Base-by-base conservation (phyloP, 2,329 filamentous ascomycete genomes). In the Botrytis fabae region DNA sequence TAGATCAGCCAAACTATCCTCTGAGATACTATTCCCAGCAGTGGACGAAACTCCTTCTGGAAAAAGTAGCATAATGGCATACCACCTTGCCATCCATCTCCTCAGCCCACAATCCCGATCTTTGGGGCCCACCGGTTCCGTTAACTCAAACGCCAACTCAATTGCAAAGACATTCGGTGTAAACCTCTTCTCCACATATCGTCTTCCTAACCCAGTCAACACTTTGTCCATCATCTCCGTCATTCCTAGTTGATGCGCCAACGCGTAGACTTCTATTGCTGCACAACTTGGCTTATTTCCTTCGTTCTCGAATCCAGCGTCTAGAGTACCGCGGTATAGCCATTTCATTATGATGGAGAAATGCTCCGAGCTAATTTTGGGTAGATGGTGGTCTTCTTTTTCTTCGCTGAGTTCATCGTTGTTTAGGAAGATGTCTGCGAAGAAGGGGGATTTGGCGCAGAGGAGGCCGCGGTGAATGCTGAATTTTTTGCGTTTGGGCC, bases 401-500 rank as follows among this genome's bases (percentile, higher is more conserved):
- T 42, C 65, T 22, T 69, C 65, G n/a, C 65, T 69, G 48, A 69
- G 65, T 28, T 69, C 65, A 8, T 69, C 65, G 16, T 57, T 69
- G 48, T 69, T 69, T 22, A 69, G 48, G 20, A 57, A 69, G 48
- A 57, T 69, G 12, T 69, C 20, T 32, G 65, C 48, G 48, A 69
- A 71, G 69, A 66, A 71, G 44, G 60, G 25, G 25, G 74, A 75
- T 54, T 71, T 72, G 16, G 57, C 42, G 25, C 60, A 66, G 54
- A 73, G 70, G 25, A 69, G 64, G 1, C 62, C 73, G 20, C 63
- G 44, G 28, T 73, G 73, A 42, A 74, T 68, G 7, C 46, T 64
- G 61, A 57, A 69, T 20, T 70, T 64, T 59, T 72, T 75, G 44
- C 73, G 65, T 54, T 73, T 74, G 32, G 70, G 70, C 4, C 73